Percentiles rank a stretch among this genome's conserved stretches.
phyloP scores from a whole-genome alignment of 148 eudicot species.

The Drosera capensis region DNA sequence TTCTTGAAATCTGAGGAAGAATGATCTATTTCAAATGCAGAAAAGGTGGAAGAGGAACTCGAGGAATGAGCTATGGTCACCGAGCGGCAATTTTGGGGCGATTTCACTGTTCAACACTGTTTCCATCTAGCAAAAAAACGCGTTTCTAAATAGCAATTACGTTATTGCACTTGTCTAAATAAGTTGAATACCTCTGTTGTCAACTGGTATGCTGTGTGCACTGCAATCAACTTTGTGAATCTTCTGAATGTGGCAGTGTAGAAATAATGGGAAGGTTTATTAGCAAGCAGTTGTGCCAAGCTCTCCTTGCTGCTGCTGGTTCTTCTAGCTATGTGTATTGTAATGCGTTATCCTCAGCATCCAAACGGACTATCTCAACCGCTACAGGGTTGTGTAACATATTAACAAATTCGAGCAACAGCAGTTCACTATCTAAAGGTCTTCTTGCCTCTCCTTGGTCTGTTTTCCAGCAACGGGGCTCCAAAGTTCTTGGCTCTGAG shows the following conservation, averaged over 20 bases:
- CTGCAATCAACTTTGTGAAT: no score
- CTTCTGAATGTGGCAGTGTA: neutral
- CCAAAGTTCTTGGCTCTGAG: slow-evolving; percentile 58
- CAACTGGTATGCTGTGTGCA: no score
- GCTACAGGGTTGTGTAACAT: neutral
- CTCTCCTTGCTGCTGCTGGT: neutral
- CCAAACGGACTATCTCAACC: neutral
- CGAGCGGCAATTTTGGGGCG: no score
- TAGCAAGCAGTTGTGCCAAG: neutral
- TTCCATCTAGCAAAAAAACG: no score
- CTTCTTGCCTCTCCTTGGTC: slow-evolving; percentile 28
- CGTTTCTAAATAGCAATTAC: no score
- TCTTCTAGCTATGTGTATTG: neutral
- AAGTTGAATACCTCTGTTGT: no score
- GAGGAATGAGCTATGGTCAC: no score
- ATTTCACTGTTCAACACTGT: no score
- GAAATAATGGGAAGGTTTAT: neutral
- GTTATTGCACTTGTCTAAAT: no score
- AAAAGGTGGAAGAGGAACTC: no score
- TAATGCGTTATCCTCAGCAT: neutral
- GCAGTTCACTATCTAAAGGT: neutral
- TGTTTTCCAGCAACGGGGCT: slow-evolving; percentile 53
- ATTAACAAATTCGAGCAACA: neutral
- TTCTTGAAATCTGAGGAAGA: no score
- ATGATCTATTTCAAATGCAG: no score